Percentiles rank a stretch among this genome's conserved stretches.
Evolutionary conservation across 2,329 filamentous ascomycete genomes (phyloP).

Genomic region (Samsoniella hepiali): DNA sequence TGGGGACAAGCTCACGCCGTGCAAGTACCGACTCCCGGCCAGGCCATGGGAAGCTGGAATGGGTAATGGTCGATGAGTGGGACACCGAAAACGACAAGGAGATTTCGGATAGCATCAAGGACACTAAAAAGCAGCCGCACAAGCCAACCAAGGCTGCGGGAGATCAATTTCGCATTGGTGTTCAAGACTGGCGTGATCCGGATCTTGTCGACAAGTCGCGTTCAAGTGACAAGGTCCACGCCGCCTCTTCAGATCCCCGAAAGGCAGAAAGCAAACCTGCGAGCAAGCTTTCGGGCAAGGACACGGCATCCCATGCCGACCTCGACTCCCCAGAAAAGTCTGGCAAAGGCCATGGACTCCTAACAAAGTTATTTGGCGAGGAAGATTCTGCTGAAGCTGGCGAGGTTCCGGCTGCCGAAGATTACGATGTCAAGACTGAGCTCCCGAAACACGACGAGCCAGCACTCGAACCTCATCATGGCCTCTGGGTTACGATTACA

Average conservation of each 20-base stretch:
- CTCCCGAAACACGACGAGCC: conserved; percentile 18
- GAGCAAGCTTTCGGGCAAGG: conserved; percentile 12
- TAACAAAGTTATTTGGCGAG: conserved; percentile 50
- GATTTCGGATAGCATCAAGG: conserved; percentile 41
- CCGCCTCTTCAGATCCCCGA: neutral
- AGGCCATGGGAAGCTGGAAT: conserved; percentile 70
- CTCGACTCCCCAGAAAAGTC: conserved; percentile 17
- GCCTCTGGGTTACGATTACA: conserved; percentile 94
- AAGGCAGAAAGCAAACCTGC: conserved; percentile 15
- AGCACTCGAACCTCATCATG: conserved; percentile 51
- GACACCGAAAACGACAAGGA: conserved; percentile 51
- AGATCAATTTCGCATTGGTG: conserved; percentile 75
- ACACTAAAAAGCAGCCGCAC: conserved; percentile 32
- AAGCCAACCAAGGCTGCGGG: conserved; percentile 30
- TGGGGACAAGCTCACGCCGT: conserved; percentile 29
- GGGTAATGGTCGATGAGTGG: conserved; percentile 67
- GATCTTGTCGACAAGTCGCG: conserved; percentile 42
- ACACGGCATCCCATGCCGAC: neutral
- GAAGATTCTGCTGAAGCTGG: conserved; percentile 29
- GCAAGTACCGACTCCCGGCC: conserved; percentile 57
- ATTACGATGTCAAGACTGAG: conserved; percentile 26
- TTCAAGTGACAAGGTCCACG: conserved; percentile 20
- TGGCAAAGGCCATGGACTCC: conserved; percentile 32
- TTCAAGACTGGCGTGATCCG: conserved; percentile 82
- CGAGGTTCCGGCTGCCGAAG: conserved; percentile 22